phyloP scores from a whole-genome alignment of 768 basidiomycete genomes.

The Baorangia bicolor region DNA sequence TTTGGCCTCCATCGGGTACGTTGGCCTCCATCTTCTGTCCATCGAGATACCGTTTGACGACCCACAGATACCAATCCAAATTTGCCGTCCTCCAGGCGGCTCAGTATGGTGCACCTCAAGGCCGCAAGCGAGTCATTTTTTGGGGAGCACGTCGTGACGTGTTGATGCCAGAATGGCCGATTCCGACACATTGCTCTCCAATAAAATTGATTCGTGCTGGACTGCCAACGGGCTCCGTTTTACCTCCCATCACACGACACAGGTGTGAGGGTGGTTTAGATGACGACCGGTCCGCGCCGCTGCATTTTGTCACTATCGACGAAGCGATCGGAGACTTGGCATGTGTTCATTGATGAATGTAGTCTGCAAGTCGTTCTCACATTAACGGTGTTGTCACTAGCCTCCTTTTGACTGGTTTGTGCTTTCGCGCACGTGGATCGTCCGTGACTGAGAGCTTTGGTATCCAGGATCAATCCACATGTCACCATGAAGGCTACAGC shows the following conservation, averaged over 20 bases:
- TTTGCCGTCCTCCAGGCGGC: slow-evolving; percentile 67
- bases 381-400: slow-evolving; percentile 31
- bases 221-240: slow-evolving; percentile 44
- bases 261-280: slow-evolving; percentile 28
- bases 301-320: slow-evolving; percentile 54
- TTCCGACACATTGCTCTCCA: slow-evolving; percentile 57
- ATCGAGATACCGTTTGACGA: background rate
- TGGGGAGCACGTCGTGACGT: slow-evolving; percentile 60
- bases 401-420: slow-evolving; percentile 69
- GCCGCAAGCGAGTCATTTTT: slow-evolving; percentile 65
- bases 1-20: slow-evolving; percentile 63
- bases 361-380: slow-evolving; percentile 6
- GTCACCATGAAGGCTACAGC: slow-evolving; percentile 33
- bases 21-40: background rate
- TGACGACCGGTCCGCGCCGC: slow-evolving; percentile 54
- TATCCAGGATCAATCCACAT: slow-evolving; percentile 59
- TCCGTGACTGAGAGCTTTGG: background rate
- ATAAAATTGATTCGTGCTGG: slow-evolving; percentile 32
- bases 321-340: slow-evolving; percentile 73
- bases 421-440: background rate
- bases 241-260: slow-evolving; percentile 46
- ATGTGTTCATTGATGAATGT: slow-evolving; percentile 28
- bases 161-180: slow-evolving; percentile 58
- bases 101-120: slow-evolving; percentile 72
- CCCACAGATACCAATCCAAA: slow-evolving; percentile 56